Conservation (phyloP, 352 stramenopile species). For the Globisporangium carolinianum region DNA sequence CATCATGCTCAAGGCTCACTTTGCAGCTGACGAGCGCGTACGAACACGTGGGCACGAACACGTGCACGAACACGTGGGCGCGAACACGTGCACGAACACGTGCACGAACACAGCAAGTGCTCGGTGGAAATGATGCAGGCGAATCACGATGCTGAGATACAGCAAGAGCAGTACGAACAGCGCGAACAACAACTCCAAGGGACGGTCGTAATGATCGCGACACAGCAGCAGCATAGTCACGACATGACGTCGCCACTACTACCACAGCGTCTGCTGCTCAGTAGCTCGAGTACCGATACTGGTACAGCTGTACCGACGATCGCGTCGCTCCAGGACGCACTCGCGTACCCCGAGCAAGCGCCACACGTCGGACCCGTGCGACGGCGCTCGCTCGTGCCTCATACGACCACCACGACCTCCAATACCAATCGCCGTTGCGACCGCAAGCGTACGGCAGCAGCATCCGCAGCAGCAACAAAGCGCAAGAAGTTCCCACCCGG, state of each 20-base stretch:
- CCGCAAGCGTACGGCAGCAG: neutral
- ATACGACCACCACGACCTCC: neutral
- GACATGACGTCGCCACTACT: no score
- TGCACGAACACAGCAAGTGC: no score
- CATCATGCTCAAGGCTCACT: neutral
- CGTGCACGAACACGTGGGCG: no score
- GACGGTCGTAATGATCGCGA: no score
- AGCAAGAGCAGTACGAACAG: no score
- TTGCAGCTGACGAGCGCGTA: neutral
- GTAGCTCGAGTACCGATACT: no score
- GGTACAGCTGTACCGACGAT: slow-evolving; percentile 1
- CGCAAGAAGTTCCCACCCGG: slow-evolving; percentile 11
- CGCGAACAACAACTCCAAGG: no score
- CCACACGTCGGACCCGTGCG: slow-evolving; percentile 4
- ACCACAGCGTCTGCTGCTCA: no score
- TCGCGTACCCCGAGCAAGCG: slow-evolving; percentile 6
- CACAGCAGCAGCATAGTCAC: no score
- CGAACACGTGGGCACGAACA: neutral
- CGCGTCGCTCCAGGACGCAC: slow-evolving; percentile 7
- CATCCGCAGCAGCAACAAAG: neutral
- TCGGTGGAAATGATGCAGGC: no score
- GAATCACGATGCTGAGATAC: no score
- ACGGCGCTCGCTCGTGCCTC: neutral
- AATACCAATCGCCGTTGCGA: neutral
- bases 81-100: no score